Evolutionary conservation across 2,329 filamentous ascomycete species (phyloP).

Genomic region (Pyrenochaeta sp.): DNA sequence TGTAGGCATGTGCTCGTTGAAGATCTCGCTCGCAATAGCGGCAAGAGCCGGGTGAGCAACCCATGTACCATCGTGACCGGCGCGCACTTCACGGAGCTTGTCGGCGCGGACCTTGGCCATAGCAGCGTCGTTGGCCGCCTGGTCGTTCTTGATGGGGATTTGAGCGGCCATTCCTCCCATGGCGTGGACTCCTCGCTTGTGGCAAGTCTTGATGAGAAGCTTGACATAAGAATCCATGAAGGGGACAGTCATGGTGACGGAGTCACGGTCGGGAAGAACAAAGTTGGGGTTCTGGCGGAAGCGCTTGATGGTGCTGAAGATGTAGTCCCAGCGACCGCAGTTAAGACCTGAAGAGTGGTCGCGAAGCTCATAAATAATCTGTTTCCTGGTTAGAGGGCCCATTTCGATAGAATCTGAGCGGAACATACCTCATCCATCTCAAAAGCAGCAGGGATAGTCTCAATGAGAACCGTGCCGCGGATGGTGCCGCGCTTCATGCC

Average conservation of each 20-base stretch:
- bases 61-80: constrained; percentile 97
- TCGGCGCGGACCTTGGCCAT: constrained; percentile 94
- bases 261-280: constrained; percentile 87
- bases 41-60: constrained; percentile 95
- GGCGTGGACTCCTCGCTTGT: constrained; percentile 94
- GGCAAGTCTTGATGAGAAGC: constrained; percentile 97
- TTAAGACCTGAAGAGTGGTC: constrained; percentile 97
- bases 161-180: constrained; percentile 99
- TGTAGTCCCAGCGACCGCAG: constrained; percentile 99
- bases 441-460: constrained; percentile 96
- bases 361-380: constrained; percentile 97
- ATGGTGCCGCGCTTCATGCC: constrained; percentile 90
- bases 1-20: constrained; percentile 98
- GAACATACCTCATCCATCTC: constrained; percentile 87
- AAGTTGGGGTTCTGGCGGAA: constrained; percentile 95
- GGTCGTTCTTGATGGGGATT: constrained; percentile 97
- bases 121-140: constrained; percentile 86
- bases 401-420: background rate
- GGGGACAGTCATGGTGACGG: constrained; percentile 95
- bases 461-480: constrained; percentile 92
- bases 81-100: constrained; percentile 93
- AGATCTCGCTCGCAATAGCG: constrained; percentile 85
- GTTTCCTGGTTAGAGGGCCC: constrained; percentile 16
- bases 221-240: constrained; percentile 99
- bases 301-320: constrained; percentile 99